A percentile compares a stretch with the other conserved stretches of the same genome.
Conservation (phyloP, 2,329 filamentous ascomycete genomes). For the Hypoxylon sp. region DNA sequence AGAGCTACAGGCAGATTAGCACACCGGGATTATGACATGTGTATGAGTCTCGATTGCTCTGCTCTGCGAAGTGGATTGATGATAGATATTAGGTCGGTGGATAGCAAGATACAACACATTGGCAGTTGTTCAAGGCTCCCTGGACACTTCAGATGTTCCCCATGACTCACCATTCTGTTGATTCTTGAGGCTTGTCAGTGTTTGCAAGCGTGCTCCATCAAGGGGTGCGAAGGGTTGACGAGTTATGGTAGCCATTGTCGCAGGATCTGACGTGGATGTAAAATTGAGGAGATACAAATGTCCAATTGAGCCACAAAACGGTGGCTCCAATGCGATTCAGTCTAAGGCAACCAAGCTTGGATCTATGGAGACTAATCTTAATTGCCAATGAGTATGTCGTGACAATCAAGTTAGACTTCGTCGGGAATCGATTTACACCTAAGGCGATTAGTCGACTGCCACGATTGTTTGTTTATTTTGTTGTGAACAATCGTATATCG, state of each 20-base stretch:
- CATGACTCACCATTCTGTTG: slow-evolving; percentile 76
- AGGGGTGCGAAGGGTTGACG: slow-evolving; percentile 84
- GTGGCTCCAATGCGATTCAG: slow-evolving; percentile 31
- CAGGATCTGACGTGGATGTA: slow-evolving; percentile 36
- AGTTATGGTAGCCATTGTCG: slow-evolving; percentile 68
- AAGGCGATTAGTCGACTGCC: slow-evolving; percentile 32
- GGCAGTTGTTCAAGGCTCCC: slow-evolving; percentile 12
- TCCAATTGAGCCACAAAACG: slow-evolving; percentile 36
- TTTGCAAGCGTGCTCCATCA: slow-evolving; percentile 77
- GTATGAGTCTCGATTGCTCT: slow-evolving; percentile 11
- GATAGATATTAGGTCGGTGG: slow-evolving; percentile 13
- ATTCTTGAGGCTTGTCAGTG: slow-evolving; percentile 82
- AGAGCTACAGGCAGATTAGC: slow-evolving; percentile 59
- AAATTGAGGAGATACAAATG: slow-evolving; percentile 32
- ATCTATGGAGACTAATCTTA: slow-evolving; percentile 36
- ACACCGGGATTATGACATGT: slow-evolving; percentile 6
- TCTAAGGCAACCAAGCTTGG: slow-evolving; percentile 32
- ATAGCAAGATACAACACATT: slow-evolving; percentile 19
- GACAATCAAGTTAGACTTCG: slow-evolving; percentile 25
- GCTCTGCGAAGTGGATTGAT: slow-evolving; percentile 13
- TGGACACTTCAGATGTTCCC: slow-evolving; percentile 19
- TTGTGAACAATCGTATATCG: slow-evolving; percentile 35
- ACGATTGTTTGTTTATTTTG: slow-evolving; percentile 53
- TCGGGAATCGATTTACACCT: slow-evolving; percentile 33
- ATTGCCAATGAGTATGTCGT: slow-evolving; percentile 39